These are phyloP conservation scores for Neckera pumila DNA, from an alignment of 225 moss, liverwort and hornwort genomes.

Conservation along the genomic window DNA sequence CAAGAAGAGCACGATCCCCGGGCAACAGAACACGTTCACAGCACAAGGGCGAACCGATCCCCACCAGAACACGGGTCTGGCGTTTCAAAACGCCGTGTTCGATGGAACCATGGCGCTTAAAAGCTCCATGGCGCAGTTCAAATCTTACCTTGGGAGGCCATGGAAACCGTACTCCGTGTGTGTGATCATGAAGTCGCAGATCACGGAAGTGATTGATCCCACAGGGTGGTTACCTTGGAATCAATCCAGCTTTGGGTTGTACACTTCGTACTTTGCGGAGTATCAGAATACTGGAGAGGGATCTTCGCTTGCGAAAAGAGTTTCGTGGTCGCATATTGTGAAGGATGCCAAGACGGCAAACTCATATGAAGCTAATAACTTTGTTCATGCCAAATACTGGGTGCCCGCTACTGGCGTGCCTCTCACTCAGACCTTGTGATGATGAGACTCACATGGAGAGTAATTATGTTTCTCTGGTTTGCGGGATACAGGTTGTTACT, in stretches of 20 bases:
- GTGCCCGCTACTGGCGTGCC: background rate
- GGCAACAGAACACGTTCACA: conserved; percentile 29
- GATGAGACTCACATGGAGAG: background rate
- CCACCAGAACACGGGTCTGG: conserved; percentile 46
- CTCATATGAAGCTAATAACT: conserved; percentile 19
- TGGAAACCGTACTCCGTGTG: conserved; percentile 69
- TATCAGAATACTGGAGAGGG: conserved; percentile 33
- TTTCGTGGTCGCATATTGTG: conserved; percentile 40
- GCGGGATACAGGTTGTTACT: background rate
- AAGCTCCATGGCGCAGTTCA: background rate
- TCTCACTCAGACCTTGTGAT: background rate
- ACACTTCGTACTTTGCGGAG: conserved; percentile 55
- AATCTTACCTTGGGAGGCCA: conserved; percentile 53
- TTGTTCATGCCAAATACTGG: conserved; percentile 21
- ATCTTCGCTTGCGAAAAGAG: conserved; percentile 5
- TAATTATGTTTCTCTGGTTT: background rate
- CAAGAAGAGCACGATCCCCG: conserved; percentile 15
- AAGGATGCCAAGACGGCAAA: background rate
- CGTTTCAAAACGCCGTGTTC: conserved; percentile 56
- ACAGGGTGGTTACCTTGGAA: conserved; percentile 49
- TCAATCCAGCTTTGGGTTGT: conserved; percentile 34
- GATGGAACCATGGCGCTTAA: conserved; percentile 28
- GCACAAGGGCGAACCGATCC: conserved; percentile 72
- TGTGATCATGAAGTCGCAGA: conserved; percentile 32
- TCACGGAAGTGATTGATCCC: conserved; percentile 18